Conservation (phyloP, 257 asterid genomes). For the Solanum sejunctum region DNA sequence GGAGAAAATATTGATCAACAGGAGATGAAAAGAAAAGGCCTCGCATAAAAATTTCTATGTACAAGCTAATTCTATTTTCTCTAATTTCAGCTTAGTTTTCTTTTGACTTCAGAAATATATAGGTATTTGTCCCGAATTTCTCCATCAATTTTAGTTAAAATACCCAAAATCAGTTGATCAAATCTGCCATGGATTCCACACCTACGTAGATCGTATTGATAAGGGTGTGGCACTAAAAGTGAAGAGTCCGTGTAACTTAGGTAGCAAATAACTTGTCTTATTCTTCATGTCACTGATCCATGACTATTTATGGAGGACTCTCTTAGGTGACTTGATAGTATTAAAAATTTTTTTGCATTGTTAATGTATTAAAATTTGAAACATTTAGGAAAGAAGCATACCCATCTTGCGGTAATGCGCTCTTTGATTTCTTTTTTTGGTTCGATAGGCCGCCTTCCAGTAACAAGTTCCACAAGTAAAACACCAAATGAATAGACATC, state of each 20-base stretch:
- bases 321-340: not conserved
- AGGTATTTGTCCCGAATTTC: not conserved
- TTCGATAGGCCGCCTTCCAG: conserved; percentile 91
- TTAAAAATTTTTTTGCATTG: not conserved
- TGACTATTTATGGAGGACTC: not conserved
- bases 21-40: not conserved
- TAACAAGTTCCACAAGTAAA: conserved; percentile 69
- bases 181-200: not conserved
- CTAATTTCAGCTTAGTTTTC: not conserved
- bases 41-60: not conserved
- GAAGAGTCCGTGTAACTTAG: not conserved
- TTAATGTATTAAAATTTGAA: not conserved
- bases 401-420: conserved; percentile 90
- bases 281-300: not conserved
- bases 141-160: not conserved
- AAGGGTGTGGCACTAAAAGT: not conserved
- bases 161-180: not conserved
- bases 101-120: too few species aligned
- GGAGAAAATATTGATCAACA: not conserved
- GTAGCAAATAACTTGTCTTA: not conserved
- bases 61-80: not conserved
- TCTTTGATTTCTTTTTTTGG: conserved; percentile 60
- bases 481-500: conserved; percentile 93
- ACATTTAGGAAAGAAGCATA: conserved; percentile 12
- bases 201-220: not conserved